These are phyloP conservation scores for Lachnellula hyalina DNA, from an alignment of 2,329 filamentous ascomycete genomes.

Conservation along the genomic window DNA sequence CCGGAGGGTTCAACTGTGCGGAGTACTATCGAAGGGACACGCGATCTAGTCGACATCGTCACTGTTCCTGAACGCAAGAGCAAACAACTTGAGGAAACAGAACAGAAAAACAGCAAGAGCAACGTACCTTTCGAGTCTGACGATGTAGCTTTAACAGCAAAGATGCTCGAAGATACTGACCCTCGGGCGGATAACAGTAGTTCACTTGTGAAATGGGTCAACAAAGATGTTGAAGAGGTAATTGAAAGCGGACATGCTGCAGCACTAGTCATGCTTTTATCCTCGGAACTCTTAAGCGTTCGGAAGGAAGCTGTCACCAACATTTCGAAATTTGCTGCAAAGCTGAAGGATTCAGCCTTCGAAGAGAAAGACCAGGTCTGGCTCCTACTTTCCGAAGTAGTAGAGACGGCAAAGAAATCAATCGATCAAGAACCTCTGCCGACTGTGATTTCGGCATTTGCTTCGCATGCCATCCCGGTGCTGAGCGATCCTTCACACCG, in stretches of 20 bases:
- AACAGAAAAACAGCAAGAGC: background rate
- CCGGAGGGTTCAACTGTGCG: constrained; percentile 34
- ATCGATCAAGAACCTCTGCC: constrained; percentile 58
- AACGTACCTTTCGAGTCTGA: constrained; percentile 11
- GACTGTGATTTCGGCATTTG: constrained; percentile 71
- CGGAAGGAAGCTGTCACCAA: constrained; percentile 71
- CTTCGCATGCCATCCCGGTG: constrained; percentile 62
- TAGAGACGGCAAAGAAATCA: constrained; percentile 61
- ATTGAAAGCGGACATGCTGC: constrained; percentile 71
- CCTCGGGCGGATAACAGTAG: constrained; percentile 39
- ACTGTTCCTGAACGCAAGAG: constrained; percentile 14
- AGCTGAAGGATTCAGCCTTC: constrained; percentile 63
- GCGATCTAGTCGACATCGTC: constrained; percentile 25
- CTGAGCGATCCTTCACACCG: constrained; percentile 72
- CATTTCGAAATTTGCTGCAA: constrained; percentile 59
- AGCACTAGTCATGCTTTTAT: constrained; percentile 68
- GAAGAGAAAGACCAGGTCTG: constrained; percentile 73
- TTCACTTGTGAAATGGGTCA: constrained; percentile 59
- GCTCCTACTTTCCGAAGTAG: constrained; percentile 72
- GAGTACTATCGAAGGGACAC: constrained; percentile 22
- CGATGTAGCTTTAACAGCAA: constrained; percentile 11
- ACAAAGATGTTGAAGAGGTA: constrained; percentile 72
- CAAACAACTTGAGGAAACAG: background rate
- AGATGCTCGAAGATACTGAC: constrained; percentile 12
- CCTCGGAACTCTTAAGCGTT: constrained; percentile 68